phyloP scores from a whole-genome alignment of 2,329 filamentous ascomycete species.

The Pseudocercospora pini-densiflorae region DNA sequence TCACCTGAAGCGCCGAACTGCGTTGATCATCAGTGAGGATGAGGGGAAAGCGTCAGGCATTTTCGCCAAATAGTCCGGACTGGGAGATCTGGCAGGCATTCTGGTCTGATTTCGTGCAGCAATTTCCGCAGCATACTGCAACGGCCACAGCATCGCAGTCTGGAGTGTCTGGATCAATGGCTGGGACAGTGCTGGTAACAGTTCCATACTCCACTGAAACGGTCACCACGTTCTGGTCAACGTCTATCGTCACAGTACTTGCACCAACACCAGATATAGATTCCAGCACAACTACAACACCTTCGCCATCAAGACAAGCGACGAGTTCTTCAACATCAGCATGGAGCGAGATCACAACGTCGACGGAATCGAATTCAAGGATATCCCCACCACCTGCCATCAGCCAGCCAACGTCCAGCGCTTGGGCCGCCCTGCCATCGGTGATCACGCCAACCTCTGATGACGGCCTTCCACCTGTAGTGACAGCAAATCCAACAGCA shows the following conservation, averaged over 20 bases:
- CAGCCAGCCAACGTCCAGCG: constrained; percentile 5
- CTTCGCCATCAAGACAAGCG: neutral
- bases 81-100: neutral
- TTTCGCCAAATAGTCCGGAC: neutral
- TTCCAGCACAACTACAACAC: neutral
- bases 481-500: neutral
- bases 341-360: neutral
- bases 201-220: constrained; percentile 8
- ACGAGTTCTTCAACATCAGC: neutral
- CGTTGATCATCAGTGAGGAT: neutral
- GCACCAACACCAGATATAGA: neutral
- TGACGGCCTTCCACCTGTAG: neutral
- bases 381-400: constrained; percentile 1
- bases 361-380: neutral
- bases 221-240: constrained; percentile 10
- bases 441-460: constrained; percentile 4
- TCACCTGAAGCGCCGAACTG: neutral
- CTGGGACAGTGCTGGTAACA: constrained; percentile 5
- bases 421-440: constrained; percentile 4
- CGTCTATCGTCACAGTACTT: constrained; percentile 9
- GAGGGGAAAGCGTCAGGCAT: constrained; percentile 1
- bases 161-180: constrained; percentile 16
- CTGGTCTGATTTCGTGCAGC: neutral
- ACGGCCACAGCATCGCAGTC: neutral
- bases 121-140: constrained; percentile 3